These are phyloP conservation scores for Diatrype stigma DNA, from an alignment of 2,329 filamentous ascomycete genomes.

Conservation along the genomic window DNA sequence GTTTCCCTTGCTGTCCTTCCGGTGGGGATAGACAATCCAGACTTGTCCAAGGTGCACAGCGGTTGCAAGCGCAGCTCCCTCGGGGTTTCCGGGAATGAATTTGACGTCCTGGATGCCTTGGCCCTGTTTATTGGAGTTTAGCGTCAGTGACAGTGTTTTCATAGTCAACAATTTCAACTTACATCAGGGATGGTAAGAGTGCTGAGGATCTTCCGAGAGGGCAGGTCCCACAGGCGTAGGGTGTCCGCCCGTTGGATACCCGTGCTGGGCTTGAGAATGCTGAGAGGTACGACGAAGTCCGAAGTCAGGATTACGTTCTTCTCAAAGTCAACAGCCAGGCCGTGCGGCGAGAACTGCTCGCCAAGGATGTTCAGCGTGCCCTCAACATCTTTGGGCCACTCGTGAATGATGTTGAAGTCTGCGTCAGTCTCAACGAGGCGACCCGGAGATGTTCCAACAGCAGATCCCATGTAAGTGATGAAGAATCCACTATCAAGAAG, in stretches of 20 bases:
- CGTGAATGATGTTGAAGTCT: slow-evolving; percentile 56
- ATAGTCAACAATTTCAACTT: slow-evolving; percentile 12
- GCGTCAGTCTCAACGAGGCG: slow-evolving; percentile 58
- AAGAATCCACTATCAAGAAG: slow-evolving; percentile 43
- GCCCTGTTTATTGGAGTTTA: slow-evolving; percentile 28
- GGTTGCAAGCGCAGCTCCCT: slow-evolving; percentile 55
- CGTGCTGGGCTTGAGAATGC: slow-evolving; percentile 54
- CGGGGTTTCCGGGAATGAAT: slow-evolving; percentile 58
- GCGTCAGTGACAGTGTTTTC: too few species aligned
- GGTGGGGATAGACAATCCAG: slow-evolving; percentile 63
- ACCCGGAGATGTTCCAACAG: slow-evolving; percentile 53
- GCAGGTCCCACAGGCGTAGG: slow-evolving; percentile 55
- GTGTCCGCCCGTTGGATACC: slow-evolving; percentile 54
- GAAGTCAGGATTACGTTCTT: slow-evolving; percentile 56
- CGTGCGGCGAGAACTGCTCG: slow-evolving; percentile 59
- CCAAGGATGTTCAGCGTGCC: slow-evolving; percentile 52
- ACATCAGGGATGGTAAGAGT: slow-evolving; percentile 58
- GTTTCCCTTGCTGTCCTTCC: slow-evolving; percentile 48
- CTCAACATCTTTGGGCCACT: slow-evolving; percentile 56
- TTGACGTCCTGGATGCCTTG: slow-evolving; percentile 62
- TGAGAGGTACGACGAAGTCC: slow-evolving; percentile 59
- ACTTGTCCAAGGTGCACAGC: slow-evolving; percentile 57
- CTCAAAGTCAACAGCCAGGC: slow-evolving; percentile 53
- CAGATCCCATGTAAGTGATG: slow-evolving; percentile 59
- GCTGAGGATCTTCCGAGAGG: slow-evolving; percentile 49